Base-by-base conservation (phyloP, 352 stramenopile species). In the Phytophthora foliorum region DNA sequence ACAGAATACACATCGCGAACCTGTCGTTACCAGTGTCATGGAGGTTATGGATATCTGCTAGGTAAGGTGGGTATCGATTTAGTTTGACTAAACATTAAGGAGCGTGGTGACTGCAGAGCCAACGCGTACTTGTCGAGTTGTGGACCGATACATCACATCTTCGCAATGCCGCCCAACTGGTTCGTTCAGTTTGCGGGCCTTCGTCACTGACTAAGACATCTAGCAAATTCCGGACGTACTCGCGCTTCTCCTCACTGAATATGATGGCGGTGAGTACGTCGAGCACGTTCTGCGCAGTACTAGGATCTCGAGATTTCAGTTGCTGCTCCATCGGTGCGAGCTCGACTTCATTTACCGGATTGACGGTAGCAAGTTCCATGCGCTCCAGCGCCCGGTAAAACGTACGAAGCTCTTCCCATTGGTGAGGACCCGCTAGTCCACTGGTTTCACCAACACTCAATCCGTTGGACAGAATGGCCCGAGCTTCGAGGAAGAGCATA, bases 241-340 rank as follows among this genome's bases (percentile, higher is more conserved):
- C 75, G 24, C 84, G 80, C 52, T 91, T 90, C 55, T 89, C 84
- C 24, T 82, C 56, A 27, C 74, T 84, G 41, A 92, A 92, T 27
- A 79, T 66, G n/a, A 90, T 68, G 6, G 58, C 63, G 14, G 78
- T 83, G 49, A 90, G 63, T 46, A 90, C 70, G 41, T 89, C 75
- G 9, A 91, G 67, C 53, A 91, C 82, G 49, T 86, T 65, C 25
- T 76, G 72, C 0, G 78, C 80, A 3, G 69, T 69, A 19, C 53
- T 13, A 8, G 52, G 56, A 6, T 91, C 81, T 51, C 72, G 51
- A 29, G 34, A 56, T 13, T 71, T 67, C 11, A 92, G 56, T 69
- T 86, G 63, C 45, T 84, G 63, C 57, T 90, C 78, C 44, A 91
- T 64, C 16, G 82, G 81, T 31, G 75, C 76, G 14, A 92, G 72